phyloP scores from a whole-genome alignment of 2,329 filamentous ascomycete genomes.

The Pseudocercospora musae region DNA sequence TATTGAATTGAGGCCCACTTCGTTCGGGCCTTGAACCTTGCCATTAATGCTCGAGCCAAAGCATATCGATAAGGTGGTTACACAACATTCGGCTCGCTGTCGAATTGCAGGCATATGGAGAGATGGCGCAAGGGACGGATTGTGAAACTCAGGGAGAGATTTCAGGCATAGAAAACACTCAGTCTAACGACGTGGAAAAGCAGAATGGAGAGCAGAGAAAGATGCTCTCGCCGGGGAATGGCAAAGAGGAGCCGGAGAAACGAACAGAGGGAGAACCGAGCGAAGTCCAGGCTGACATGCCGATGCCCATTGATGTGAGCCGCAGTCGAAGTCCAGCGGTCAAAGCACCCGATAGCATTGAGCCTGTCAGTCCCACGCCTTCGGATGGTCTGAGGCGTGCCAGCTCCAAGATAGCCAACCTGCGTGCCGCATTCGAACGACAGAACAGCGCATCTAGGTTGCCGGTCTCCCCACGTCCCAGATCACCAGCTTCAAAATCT shows the following conservation, averaged over 20 bases:
- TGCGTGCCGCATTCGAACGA: conserved; percentile 31
- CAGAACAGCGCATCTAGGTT: conserved; percentile 3
- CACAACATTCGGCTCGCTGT: background rate
- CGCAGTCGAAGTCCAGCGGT: conserved; percentile 5
- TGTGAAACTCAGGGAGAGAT: background rate
- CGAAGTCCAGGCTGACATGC: background rate
- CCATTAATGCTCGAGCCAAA: conserved; percentile 6
- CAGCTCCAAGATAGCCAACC: conserved; percentile 30
- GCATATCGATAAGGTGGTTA: conserved; percentile 3
- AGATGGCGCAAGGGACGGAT: background rate
- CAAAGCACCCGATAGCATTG: conserved; percentile 2
- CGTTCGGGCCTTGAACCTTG: conserved; percentile 4
- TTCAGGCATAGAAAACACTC: background rate
- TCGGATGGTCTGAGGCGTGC: conserved; percentile 21
- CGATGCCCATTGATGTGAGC: conserved; percentile 4
- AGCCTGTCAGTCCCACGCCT: conserved; percentile 7
- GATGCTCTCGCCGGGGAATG: background rate
- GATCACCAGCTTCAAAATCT: conserved; percentile 1
- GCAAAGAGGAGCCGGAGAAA: background rate
- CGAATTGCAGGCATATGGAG: background rate
- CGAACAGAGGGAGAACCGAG: background rate
- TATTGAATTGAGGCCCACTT: background rate
- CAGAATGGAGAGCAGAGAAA: background rate
- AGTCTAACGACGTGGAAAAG: background rate
- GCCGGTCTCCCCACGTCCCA: background rate